Evolutionary conservation across 108 stramenopile species (phyloP).

Genomic region (Pseudonitzschia delicatissima): DNA sequence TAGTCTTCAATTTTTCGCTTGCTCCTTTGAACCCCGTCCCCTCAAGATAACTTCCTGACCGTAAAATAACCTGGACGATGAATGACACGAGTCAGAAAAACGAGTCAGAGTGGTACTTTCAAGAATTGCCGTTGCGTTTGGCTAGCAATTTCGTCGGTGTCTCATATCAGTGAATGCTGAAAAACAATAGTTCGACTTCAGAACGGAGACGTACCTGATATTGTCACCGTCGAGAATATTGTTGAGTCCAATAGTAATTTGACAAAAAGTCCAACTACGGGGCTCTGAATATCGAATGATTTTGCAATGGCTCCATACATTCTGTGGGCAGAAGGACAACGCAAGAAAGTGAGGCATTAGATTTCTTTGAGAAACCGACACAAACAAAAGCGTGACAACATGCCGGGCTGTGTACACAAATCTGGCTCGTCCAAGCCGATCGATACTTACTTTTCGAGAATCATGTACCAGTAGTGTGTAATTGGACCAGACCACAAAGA

Average conservation of each 20-base stretch:
- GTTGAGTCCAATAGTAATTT: conserved; percentile 26
- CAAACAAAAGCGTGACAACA: background rate
- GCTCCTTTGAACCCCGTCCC: conserved; percentile 14
- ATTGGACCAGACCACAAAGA: conserved; percentile 23
- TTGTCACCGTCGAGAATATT: conserved; percentile 14
- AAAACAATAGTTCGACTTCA: too few species aligned
- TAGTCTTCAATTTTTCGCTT: conserved; percentile 13
- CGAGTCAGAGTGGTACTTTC: too few species aligned
- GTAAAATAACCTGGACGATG: conserved; percentile 20
- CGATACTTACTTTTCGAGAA: conserved; percentile 9
- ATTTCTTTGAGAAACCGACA: background rate
- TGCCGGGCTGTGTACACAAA: background rate
- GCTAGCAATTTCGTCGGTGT: too few species aligned
- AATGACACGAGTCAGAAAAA: background rate
- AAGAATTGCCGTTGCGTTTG: too few species aligned
- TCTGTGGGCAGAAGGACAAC: conserved; percentile 1
- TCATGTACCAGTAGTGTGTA: conserved; percentile 22
- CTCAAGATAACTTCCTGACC: conserved; percentile 17
- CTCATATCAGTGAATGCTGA: too few species aligned
- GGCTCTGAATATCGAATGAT: conserved; percentile 9
- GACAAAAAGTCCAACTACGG: conserved; percentile 2
- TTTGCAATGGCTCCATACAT: conserved; percentile 19
- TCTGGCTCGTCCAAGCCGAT: background rate
- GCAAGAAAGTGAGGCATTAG: background rate
- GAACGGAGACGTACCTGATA: conserved; percentile 1